Conservation (phyloP, 2,329 filamentous ascomycete species). For the Calonectria leucothoes region DNA sequence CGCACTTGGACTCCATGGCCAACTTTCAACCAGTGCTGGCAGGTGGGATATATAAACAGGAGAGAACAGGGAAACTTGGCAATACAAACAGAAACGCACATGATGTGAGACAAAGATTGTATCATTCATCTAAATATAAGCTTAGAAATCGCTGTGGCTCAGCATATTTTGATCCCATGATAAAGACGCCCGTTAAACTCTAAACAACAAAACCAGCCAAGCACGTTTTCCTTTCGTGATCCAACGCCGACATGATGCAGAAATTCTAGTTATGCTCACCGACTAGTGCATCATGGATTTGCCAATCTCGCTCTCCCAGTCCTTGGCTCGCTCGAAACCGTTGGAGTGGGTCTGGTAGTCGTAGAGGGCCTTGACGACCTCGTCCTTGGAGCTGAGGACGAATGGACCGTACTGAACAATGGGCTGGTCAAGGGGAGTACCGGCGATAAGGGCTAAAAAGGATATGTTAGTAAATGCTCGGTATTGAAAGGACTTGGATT, state of each 20-base stretch:
- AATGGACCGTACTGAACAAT: conserved; percentile 89
- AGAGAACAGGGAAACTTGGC: background rate
- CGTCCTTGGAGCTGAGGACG: conserved; percentile 78
- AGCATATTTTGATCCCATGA: background rate
- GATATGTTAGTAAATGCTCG: background rate
- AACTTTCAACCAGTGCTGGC: background rate
- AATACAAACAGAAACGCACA: no score
- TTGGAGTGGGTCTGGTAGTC: conserved; percentile 81
- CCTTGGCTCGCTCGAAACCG: conserved; percentile 82
- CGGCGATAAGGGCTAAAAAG: conserved; percentile 74
- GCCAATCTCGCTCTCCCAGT: conserved; percentile 89
- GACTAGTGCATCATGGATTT: conserved; percentile 71
- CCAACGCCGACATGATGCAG: conserved; percentile 28
- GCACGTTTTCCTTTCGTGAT: background rate
- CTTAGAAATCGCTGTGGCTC: background rate
- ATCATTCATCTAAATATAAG: background rate
- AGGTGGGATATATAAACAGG: background rate
- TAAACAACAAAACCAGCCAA: background rate
- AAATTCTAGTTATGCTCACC: background rate
- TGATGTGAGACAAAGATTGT: no score
- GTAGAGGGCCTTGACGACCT: conserved; percentile 80
- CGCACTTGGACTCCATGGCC: background rate
- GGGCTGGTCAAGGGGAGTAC: conserved; percentile 82
- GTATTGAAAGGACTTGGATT: background rate
- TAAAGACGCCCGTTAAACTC: background rate